These are phyloP conservation scores for Erysimum cheiri DNA, from an alignment of 441 rosid genomes.

Conservation along the genomic window DNA sequence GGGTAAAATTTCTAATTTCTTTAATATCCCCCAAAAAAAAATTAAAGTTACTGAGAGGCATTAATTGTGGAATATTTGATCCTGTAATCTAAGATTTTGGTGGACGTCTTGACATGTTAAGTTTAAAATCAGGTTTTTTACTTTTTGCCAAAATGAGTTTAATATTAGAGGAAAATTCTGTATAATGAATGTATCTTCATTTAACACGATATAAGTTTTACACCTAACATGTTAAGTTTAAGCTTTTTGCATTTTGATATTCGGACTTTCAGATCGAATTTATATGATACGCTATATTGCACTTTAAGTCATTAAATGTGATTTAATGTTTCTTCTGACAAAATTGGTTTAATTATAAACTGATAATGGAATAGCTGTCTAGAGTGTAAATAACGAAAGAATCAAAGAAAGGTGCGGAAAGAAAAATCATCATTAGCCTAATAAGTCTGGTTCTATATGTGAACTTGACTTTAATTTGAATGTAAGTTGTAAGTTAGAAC, in stretches of 20 bases:
- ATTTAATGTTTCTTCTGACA: not conserved
- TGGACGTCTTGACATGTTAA: not conserved
- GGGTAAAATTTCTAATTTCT: not conserved
- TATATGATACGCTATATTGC: not conserved
- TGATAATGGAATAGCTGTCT: slow-evolving; percentile 24
- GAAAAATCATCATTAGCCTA: slow-evolving; percentile 31
- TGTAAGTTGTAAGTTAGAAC: slow-evolving; percentile 37
- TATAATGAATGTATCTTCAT: not conserved
- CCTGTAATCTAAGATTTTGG: not conserved
- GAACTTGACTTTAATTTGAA: slow-evolving; percentile 43
- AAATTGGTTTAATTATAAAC: not conserved
- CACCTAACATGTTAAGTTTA: too few relatives aligned
- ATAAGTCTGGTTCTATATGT: slow-evolving; percentile 35
- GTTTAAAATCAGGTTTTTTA: not conserved
- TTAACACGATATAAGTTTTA: slow-evolving; percentile 9
- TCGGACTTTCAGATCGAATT: not conserved
- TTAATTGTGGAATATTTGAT: slow-evolving; percentile 4
- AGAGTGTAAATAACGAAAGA: slow-evolving; percentile 39
- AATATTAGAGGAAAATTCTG: not conserved
- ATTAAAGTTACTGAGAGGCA: not conserved
- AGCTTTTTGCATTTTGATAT: not conserved
- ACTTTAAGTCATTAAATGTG: not conserved
- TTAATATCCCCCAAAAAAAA: not conserved
- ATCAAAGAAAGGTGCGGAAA: not conserved
- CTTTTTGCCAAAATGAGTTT: not conserved